These are phyloP conservation scores for Linnemannia elongata DNA, from an alignment of 192 early-diverging fungal species.

Conservation along the genomic window DNA sequence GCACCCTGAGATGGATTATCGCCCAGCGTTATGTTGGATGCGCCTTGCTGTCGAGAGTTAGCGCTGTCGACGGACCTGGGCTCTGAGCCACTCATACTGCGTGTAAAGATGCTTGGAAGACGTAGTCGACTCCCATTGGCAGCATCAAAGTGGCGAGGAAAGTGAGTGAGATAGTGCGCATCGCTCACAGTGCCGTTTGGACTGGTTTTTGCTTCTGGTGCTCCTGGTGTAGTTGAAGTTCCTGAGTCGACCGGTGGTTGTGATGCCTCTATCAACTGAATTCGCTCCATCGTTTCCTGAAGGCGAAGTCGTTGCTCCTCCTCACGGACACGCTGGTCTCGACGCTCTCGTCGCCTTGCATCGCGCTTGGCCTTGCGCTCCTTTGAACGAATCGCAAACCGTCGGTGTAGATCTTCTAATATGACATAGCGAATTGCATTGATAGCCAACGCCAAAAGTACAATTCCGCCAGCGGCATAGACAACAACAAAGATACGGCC, in stretches of 20 bases:
- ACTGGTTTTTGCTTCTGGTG: not conserved
- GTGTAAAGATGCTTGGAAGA: slow-evolving; percentile 6
- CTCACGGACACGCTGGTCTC: slow-evolving; percentile 3
- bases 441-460: slow-evolving; percentile 36
- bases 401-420: slow-evolving; percentile 32
- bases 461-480: slow-evolving; percentile 46
- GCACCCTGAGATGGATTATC: not conserved
- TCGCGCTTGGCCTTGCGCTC: slow-evolving; percentile 31
- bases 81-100: not conserved
- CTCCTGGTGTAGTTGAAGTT: not conserved
- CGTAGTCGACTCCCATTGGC: not conserved
- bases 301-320: slow-evolving; percentile 10
- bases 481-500: slow-evolving; percentile 38
- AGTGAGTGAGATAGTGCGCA: slow-evolving; percentile 16
- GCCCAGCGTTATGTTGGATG: not conserved
- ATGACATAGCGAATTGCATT: slow-evolving; percentile 54
- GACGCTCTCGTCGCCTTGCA: slow-evolving; percentile 12
- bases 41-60: not conserved
- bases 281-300: not conserved
- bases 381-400: slow-evolving; percentile 23
- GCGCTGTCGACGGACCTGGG: not conserved
- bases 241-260: no score
- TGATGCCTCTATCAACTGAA: slow-evolving; percentile 2
- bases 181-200: not conserved
- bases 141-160: slow-evolving; percentile 1